A percentile compares a stretch with the other conserved stretches of the same genome.
These are phyloP conservation scores for Diaporthe sp. DNA, from an alignment of 2,329 filamentous ascomycete genomes.

Conservation along the genomic window DNA sequence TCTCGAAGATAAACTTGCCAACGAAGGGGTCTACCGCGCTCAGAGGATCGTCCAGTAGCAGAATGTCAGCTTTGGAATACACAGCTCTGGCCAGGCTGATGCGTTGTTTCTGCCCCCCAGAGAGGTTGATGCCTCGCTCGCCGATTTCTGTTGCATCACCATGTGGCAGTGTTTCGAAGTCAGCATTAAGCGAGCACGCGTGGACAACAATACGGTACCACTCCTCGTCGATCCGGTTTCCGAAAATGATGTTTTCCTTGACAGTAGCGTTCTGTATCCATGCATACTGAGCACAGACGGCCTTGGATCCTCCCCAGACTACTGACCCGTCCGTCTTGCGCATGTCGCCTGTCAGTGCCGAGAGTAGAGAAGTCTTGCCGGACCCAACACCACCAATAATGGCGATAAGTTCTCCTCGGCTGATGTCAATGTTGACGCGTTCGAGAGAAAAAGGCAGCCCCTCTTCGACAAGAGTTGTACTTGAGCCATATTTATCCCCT, in stretches of 20 bases:
- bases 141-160: constrained; percentile 94
- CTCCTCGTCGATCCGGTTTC: constrained; percentile 77
- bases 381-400: constrained; percentile 90
- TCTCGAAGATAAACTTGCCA: constrained; percentile 86
- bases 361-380: constrained; percentile 90
- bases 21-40: constrained; percentile 79
- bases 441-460: constrained; percentile 80
- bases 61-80: constrained; percentile 76
- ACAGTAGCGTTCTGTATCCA: constrained; percentile 97
- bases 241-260: constrained; percentile 91
- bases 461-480: constrained; percentile 38
- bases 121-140: constrained; percentile 94
- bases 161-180: constrained; percentile 92
- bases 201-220: constrained; percentile 90
- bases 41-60: constrained; percentile 78
- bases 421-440: constrained; percentile 75
- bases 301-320: constrained; percentile 81
- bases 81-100: constrained; percentile 91
- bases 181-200: constrained; percentile 63
- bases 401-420: constrained; percentile 81
- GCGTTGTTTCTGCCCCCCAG: constrained; percentile 94
- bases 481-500: constrained; percentile 79
- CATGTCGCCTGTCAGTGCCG: constrained; percentile 95
- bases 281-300: constrained; percentile 95
- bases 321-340: constrained; percentile 82